A percentile compares a stretch with the other conserved stretches of the same genome.
Conservation (phyloP, 179 eudicot species). For the Beta lomatogona region DNA sequence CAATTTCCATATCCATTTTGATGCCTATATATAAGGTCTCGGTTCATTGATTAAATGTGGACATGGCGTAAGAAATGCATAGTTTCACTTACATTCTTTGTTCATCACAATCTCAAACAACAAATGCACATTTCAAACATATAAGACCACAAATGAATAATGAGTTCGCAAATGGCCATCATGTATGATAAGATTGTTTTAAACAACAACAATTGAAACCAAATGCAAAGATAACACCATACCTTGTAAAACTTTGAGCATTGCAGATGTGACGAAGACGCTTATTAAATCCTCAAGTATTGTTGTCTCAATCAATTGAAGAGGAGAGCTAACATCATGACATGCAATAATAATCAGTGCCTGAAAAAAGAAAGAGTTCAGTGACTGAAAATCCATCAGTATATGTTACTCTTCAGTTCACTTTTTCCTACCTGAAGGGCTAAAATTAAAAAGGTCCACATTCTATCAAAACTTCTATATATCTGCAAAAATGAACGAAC, state of each 20-base stretch:
- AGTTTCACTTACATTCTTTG: not conserved
- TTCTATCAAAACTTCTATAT: slow-evolving; percentile 92
- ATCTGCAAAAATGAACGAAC: slow-evolving; percentile 90
- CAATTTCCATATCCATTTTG: too few species aligned
- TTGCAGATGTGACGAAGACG: slow-evolving; percentile 92
- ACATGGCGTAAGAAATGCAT: not conserved
- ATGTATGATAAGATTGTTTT: not conserved
- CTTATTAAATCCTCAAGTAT: slow-evolving; percentile 92
- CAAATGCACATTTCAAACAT: not conserved
- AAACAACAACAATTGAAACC: not conserved
- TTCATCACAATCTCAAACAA: not conserved
- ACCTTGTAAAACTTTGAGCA: slow-evolving; percentile 83
- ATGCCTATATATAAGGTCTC: not conserved
- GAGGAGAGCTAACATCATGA: slow-evolving; percentile 78
- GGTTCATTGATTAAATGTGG: not conserved
- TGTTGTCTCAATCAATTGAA: slow-evolving; percentile 72
- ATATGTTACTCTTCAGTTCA: not conserved
- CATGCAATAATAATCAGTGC: slow-evolving; percentile 91
- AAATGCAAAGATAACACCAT: not conserved
- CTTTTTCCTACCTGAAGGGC: slow-evolving; percentile 72
- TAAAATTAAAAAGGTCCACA: slow-evolving; percentile 91
- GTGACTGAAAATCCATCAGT: slow-evolving; percentile 5
- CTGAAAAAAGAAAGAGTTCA: slow-evolving; percentile 38
- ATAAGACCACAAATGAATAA: not conserved
- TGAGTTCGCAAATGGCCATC: not conserved